These are phyloP conservation scores for Phlebiopsis gigantea DNA, from an alignment of 768 basidiomycete species.

Conservation along the genomic window DNA sequence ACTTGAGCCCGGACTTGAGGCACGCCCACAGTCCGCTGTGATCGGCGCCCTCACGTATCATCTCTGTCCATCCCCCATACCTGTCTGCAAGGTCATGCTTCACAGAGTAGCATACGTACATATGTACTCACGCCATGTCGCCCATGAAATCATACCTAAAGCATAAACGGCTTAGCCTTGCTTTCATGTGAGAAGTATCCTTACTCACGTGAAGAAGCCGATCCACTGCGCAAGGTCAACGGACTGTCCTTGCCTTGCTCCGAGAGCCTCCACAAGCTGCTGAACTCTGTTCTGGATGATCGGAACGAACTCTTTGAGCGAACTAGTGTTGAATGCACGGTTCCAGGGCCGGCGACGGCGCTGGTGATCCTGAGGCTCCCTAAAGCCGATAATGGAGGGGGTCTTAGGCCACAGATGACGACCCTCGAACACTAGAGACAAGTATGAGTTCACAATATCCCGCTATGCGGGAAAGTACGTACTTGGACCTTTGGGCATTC, in stretches of 20 bases:
- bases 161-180: no score
- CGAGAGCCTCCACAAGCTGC: constrained; percentile 3
- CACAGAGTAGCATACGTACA: constrained; percentile 10
- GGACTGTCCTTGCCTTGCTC: constrained; percentile 12
- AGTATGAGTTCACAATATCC: no score
- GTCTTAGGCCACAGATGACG: not conserved
- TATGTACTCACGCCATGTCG: constrained; percentile 27
- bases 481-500: constrained; percentile 18
- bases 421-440: not conserved
- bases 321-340: constrained; percentile 33
- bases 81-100: not conserved
- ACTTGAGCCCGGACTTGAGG: not conserved
- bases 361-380: constrained; percentile 28
- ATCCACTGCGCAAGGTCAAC: constrained; percentile 30
- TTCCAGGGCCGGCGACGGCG: constrained; percentile 41
- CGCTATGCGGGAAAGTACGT: not conserved
- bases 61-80: constrained; percentile 25
- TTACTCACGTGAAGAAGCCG: constrained; percentile 33
- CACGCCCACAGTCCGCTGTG: not conserved
- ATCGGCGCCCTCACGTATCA: not conserved
- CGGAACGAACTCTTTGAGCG: constrained; percentile 39
- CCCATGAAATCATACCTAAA: constrained; percentile 34
- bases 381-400: constrained; percentile 1
- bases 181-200: not conserved
- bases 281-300: constrained; percentile 29